A percentile compares a stretch with the other conserved stretches of the same genome.
Conservation (phyloP, 2,329 filamentous ascomycete genomes). For the Aspergillus versicolor region DNA sequence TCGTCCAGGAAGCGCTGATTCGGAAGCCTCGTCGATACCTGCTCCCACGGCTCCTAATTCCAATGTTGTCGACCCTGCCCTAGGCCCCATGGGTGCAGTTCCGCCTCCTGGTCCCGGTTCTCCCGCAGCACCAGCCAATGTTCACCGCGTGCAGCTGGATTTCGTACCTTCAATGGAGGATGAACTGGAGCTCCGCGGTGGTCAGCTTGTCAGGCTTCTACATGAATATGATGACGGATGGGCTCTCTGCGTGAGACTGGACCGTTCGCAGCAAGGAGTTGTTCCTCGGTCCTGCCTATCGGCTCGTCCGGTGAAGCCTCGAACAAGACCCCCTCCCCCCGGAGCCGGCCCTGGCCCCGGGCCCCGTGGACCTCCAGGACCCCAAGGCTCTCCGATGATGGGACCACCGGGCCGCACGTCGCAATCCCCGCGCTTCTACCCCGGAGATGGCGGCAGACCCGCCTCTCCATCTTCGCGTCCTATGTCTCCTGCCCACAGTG, state of each 20-base stretch:
- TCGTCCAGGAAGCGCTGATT: constrained; percentile 22
- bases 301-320: constrained; percentile 84
- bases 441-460: constrained; percentile 24
- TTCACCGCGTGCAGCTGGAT: constrained; percentile 91
- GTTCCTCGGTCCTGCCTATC: constrained; percentile 92
- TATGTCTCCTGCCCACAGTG: constrained; percentile 33
- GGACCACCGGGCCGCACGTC: constrained; percentile 27
- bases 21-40: constrained; percentile 23
- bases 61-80: constrained; percentile 20
- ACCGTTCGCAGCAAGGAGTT: constrained; percentile 89
- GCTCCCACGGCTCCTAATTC: constrained; percentile 24
- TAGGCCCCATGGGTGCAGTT: constrained; percentile 13
- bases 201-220: constrained; percentile 81
- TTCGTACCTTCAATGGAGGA: constrained; percentile 92
- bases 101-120: constrained; percentile 16
- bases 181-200: constrained; percentile 77
- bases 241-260: constrained; percentile 89
- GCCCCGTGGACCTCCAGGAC: constrained; percentile 29
- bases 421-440: constrained; percentile 36
- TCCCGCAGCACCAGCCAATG: constrained; percentile 59
- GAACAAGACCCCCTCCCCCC: constrained; percentile 49
- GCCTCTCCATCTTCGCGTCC: constrained; percentile 32
- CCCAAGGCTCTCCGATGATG: constrained; percentile 33
- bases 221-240: constrained; percentile 99
- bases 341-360: constrained; percentile 30